Evolutionary conservation across 257 asterid genomes (phyloP).

Genomic region (Nicotiana tabacum): DNA sequence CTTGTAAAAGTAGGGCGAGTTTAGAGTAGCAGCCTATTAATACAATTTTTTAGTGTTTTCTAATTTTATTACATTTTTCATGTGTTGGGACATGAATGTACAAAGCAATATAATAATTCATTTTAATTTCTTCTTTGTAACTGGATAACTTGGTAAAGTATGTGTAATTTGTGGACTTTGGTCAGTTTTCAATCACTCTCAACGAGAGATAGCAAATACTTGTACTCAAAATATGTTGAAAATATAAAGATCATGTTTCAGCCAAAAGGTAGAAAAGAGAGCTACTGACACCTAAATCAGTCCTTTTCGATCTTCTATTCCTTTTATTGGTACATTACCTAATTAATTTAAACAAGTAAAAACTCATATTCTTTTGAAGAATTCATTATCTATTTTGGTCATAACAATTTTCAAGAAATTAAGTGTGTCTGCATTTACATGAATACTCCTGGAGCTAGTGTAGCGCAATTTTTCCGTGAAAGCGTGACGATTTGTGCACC

Average conservation of each 20-base stretch:
- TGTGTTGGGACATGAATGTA: too few relatives aligned
- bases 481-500: too few relatives aligned
- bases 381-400: background rate
- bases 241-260: background rate
- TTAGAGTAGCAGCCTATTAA: background rate
- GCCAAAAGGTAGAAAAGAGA: background rate
- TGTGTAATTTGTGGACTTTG: background rate
- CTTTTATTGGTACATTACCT: background rate
- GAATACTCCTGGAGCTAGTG: too few relatives aligned
- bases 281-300: background rate
- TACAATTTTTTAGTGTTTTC: background rate
- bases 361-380: background rate
- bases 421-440: background rate
- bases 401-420: background rate
- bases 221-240: conserved; percentile 5
- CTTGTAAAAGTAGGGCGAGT: background rate
- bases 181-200: background rate
- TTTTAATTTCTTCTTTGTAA: too few relatives aligned
- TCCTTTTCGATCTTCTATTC: background rate
- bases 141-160: background rate
- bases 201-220: conserved; percentile 1
- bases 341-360: background rate
- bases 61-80: too few relatives aligned
- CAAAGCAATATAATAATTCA: too few relatives aligned
- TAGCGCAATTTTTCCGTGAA: too few relatives aligned